These are phyloP conservation scores for Phytophthora cactorum DNA, from an alignment of 352 stramenopile species.

Conservation along the genomic window DNA sequence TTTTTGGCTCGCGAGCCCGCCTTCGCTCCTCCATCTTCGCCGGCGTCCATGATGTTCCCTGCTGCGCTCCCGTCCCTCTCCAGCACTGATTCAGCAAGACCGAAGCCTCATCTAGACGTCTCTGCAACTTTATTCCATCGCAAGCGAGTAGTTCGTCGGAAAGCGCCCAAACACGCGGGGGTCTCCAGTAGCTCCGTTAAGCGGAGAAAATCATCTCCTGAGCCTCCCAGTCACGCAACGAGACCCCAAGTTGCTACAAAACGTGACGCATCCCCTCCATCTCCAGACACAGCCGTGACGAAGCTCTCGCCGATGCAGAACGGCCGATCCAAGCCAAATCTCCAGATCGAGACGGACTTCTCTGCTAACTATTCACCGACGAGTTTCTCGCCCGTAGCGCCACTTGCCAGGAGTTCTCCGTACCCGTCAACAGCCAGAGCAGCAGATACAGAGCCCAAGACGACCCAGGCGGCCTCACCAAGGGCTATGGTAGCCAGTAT, in stretches of 20 bases:
- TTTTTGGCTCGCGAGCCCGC: neutral
- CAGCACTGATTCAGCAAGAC: slow-evolving; percentile 1
- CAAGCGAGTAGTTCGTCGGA: slow-evolving; percentile 31
- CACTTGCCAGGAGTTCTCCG: slow-evolving; percentile 31
- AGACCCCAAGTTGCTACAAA: slow-evolving; percentile 2
- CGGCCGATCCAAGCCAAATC: slow-evolving; percentile 23
- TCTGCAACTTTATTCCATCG: slow-evolving; percentile 33
- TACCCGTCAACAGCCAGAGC: slow-evolving; percentile 27
- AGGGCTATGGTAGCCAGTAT: slow-evolving; percentile 4
- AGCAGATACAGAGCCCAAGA: slow-evolving; percentile 14
- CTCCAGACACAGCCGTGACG: slow-evolving; percentile 1
- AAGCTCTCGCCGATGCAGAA: slow-evolving; percentile 9
- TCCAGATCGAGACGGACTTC: slow-evolving; percentile 47
- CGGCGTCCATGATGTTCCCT: slow-evolving; percentile 9
- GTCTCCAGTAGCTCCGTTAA: slow-evolving; percentile 24
- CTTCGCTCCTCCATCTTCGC: slow-evolving; percentile 13
- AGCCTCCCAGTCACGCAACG: slow-evolving; percentile 1
- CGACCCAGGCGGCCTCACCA: slow-evolving; percentile 3
- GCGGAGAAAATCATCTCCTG: slow-evolving; percentile 23
- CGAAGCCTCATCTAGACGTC: slow-evolving; percentile 18
- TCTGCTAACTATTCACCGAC: slow-evolving; percentile 19
- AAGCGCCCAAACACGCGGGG: slow-evolving; percentile 15
- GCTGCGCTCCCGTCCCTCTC: neutral
- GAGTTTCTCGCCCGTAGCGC: slow-evolving; percentile 32
- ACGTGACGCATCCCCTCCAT: neutral